These are phyloP conservation scores for Anisodus tanguticus DNA, from an alignment of 257 asterid genomes.

Conservation along the genomic window DNA sequence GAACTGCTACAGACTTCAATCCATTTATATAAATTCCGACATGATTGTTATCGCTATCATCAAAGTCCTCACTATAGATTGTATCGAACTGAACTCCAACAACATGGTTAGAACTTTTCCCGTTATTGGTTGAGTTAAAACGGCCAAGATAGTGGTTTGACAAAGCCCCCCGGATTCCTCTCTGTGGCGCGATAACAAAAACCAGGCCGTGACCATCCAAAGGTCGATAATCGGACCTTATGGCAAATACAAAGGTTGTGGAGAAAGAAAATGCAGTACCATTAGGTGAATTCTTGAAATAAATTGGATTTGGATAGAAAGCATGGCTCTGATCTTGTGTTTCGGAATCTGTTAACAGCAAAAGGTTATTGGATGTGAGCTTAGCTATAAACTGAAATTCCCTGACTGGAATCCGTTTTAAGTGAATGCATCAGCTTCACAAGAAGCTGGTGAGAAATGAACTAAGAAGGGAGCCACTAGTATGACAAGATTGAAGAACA, in stretches of 20 bases:
- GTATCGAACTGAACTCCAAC: constrained; percentile 67
- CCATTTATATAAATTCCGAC: constrained; percentile 59
- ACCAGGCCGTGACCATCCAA: constrained; percentile 61
- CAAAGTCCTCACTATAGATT: constrained; percentile 42
- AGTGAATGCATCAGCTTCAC: constrained; percentile 38
- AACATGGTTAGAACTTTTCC: constrained; percentile 51
- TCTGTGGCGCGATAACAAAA: constrained; percentile 55
- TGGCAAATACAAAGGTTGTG: constrained; percentile 60
- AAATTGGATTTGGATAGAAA: constrained; percentile 50
- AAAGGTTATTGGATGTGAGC: constrained; percentile 48
- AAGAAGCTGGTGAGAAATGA: neutral
- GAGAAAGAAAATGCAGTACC: constrained; percentile 51
- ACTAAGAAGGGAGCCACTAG: constrained; percentile 26
- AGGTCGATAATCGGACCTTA: constrained; percentile 45
- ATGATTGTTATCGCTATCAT: constrained; percentile 56
- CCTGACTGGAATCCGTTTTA: constrained; percentile 55
- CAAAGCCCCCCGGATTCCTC: constrained; percentile 42
- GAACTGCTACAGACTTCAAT: constrained; percentile 33
- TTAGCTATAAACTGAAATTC: constrained; percentile 50
- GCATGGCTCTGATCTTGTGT: constrained; percentile 52
- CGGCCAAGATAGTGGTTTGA: constrained; percentile 56
- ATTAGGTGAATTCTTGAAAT: constrained; percentile 49
- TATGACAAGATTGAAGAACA: constrained; percentile 37
- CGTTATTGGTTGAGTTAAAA: constrained; percentile 52
- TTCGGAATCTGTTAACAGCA: constrained; percentile 54